Evolutionary conservation across 495 filamentous ascomycete species (phyloP).

Genomic region (Emericellopsis terricola): DNA sequence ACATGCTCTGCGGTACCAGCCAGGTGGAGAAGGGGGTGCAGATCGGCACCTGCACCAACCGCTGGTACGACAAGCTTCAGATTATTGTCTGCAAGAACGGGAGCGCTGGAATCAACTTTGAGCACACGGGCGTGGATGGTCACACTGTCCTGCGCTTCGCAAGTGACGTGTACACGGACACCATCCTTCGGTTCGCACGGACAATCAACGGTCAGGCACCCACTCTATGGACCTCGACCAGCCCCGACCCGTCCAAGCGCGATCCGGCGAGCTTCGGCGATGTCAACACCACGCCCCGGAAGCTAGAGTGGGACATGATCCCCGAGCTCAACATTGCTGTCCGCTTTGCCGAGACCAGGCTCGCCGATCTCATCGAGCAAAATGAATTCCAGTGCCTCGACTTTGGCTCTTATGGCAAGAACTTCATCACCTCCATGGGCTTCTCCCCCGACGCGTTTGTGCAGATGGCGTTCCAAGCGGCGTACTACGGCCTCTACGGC

Average conservation of each 20-base stretch:
- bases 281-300: constrained; percentile 84
- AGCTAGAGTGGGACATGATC: constrained; percentile 94
- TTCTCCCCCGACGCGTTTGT: constrained; percentile 96
- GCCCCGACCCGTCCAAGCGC: constrained; percentile 84
- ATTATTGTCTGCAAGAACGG: constrained; percentile 99
- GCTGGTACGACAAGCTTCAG: constrained; percentile 98
- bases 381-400: constrained; percentile 92
- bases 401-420: constrained; percentile 81
- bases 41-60: constrained; percentile 91
- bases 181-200: constrained; percentile 86
- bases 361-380: constrained; percentile 89
- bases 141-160: constrained; percentile 95
- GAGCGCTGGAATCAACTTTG: constrained; percentile 95
- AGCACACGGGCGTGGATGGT: constrained; percentile 95
- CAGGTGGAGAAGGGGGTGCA: constrained; percentile 86
- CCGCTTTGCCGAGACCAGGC: constrained; percentile 84
- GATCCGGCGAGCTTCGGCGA: constrained; percentile 90
- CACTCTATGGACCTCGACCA: constrained; percentile 74
- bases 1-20: constrained; percentile 95
- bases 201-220: constrained; percentile 94
- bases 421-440: constrained; percentile 91
- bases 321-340: constrained; percentile 83
- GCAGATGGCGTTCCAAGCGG: constrained; percentile 98
- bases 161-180: constrained; percentile 93
- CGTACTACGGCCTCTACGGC: constrained; percentile 95